phyloP scores from a whole-genome alignment of 2,329 filamentous ascomycete genomes.

The Septoria linicola region DNA sequence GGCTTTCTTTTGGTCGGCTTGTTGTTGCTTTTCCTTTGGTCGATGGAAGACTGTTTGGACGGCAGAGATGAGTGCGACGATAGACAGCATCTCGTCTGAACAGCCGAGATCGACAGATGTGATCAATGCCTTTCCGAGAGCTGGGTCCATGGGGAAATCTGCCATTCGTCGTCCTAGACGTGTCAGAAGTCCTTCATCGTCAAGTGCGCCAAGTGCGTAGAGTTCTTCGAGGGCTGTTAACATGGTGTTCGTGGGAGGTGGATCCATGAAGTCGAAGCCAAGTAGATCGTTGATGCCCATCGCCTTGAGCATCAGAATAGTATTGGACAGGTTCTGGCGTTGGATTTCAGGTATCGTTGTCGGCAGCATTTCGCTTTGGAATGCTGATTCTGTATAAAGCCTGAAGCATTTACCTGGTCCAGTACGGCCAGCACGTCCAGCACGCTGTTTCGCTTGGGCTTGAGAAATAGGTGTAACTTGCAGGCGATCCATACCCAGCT shows the following conservation, averaged over 20 bases:
- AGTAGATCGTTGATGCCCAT: constrained; percentile 99
- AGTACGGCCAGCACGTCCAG: constrained; percentile 88
- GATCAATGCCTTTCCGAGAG: constrained; percentile 86
- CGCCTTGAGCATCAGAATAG: constrained; percentile 95
- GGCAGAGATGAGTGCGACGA: constrained; percentile 85
- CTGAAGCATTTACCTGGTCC: constrained; percentile 95
- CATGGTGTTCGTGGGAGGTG: constrained; percentile 96
- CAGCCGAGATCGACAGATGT: constrained; percentile 83
- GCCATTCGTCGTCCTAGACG: constrained; percentile 94
- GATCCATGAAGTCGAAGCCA: constrained; percentile 99
- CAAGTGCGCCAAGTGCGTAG: constrained; percentile 85
- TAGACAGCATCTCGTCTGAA: constrained; percentile 89
- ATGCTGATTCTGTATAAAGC: constrained; percentile 91
- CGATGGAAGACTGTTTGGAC: constrained; percentile 87
- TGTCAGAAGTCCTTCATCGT: constrained; percentile 92
- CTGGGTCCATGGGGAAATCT: constrained; percentile 96
- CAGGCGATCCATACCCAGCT: constrained; percentile 94
- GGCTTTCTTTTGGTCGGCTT: constrained; percentile 95
- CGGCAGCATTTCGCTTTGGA: constrained; percentile 94
- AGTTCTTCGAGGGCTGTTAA: constrained; percentile 92
- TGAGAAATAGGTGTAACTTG: constrained; percentile 96
- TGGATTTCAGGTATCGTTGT: constrained; percentile 97
- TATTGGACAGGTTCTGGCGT: constrained; percentile 85
- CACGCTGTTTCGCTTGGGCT: constrained; percentile 91
- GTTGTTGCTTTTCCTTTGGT: constrained; percentile 93